These are phyloP conservation scores for Multifurca ochricompacta DNA, from an alignment of 768 basidiomycete species.

Conservation along the genomic window DNA sequence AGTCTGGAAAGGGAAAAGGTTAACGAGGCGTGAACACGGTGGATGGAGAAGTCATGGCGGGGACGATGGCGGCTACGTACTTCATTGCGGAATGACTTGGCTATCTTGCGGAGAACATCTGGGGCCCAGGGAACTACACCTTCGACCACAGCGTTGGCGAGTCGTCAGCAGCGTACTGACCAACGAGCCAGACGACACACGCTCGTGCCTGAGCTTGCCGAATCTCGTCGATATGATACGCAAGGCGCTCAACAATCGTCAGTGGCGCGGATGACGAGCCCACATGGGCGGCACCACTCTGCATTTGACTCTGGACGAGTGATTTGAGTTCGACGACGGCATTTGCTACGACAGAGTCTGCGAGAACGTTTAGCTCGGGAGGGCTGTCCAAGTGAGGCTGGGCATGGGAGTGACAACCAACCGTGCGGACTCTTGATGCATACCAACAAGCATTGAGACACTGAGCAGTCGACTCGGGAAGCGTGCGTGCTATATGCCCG, in stretches of 20 bases:
- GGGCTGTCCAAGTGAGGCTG: neutral
- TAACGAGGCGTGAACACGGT: no score
- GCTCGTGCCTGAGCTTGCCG: constrained; percentile 74
- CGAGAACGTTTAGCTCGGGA: neutral
- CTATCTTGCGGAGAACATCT: constrained; percentile 76
- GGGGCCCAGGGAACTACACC: constrained; percentile 77
- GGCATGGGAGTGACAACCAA: constrained; percentile 2
- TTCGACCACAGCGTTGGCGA: constrained; percentile 33
- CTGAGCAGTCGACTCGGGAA: constrained; percentile 61
- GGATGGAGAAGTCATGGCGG: no score
- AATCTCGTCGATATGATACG: constrained; percentile 71
- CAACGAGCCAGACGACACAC: constrained; percentile 88
- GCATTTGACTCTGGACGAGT: constrained; percentile 65
- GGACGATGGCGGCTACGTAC: constrained; percentile 32
- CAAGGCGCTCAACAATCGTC: constrained; percentile 71
- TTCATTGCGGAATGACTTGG: constrained; percentile 66
- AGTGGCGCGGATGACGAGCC: constrained; percentile 33
- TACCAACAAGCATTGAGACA: constrained; percentile 70
- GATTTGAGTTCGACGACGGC: constrained; percentile 82
- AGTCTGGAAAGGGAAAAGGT: constrained; percentile 33
- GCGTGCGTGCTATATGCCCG: constrained; percentile 60
- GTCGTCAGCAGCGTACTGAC: constrained; percentile 68
- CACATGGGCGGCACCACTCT: constrained; percentile 25
- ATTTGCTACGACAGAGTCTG: constrained; percentile 70
- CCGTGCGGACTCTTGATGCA: constrained; percentile 78